phyloP scores from a whole-genome alignment of 2,329 filamentous ascomycete species.

The Calonectria leucothoes region DNA sequence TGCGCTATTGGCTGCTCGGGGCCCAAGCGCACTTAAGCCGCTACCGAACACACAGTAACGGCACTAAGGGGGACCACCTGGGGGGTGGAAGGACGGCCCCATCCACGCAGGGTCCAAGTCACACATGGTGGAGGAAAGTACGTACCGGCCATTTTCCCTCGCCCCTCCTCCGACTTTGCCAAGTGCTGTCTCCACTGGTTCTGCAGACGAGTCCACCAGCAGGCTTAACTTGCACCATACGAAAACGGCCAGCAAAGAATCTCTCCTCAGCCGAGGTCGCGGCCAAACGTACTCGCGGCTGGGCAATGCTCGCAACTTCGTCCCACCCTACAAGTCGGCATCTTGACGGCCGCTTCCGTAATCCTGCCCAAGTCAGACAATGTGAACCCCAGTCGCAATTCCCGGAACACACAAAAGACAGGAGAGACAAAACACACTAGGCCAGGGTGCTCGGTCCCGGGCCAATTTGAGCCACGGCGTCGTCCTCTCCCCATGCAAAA shows the following conservation, averaged over 20 bases:
- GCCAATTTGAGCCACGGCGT: conserved; percentile 35
- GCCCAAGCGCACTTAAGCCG: conserved; percentile 19
- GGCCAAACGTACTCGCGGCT: not conserved
- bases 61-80: conserved; percentile 20
- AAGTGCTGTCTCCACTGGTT: conserved; percentile 6
- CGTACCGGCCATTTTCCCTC: not conserved
- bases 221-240: not conserved
- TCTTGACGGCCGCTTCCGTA: not conserved
- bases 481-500: conserved; percentile 4
- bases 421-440: conserved; percentile 29
- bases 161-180: not conserved
- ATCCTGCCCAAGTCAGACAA: not conserved
- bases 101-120: conserved; percentile 39
- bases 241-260: not conserved
- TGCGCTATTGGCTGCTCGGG: conserved; percentile 10
- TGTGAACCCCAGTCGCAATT: conserved; percentile 5
- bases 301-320: too few species aligned
- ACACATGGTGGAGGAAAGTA: conserved; percentile 5
- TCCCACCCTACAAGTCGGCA: not conserved
- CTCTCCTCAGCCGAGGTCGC: not conserved
- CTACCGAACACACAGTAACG: conserved; percentile 15
- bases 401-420: conserved; percentile 4
- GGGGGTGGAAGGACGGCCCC: conserved; percentile 3
- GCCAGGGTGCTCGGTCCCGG: conserved; percentile 28
- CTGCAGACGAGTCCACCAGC: not conserved